A percentile compares a stretch with the other conserved stretches of the same genome.
Conservation (phyloP, 768 basidiomycete genomes). For the Coprinopsis marcescibilis region DNA sequence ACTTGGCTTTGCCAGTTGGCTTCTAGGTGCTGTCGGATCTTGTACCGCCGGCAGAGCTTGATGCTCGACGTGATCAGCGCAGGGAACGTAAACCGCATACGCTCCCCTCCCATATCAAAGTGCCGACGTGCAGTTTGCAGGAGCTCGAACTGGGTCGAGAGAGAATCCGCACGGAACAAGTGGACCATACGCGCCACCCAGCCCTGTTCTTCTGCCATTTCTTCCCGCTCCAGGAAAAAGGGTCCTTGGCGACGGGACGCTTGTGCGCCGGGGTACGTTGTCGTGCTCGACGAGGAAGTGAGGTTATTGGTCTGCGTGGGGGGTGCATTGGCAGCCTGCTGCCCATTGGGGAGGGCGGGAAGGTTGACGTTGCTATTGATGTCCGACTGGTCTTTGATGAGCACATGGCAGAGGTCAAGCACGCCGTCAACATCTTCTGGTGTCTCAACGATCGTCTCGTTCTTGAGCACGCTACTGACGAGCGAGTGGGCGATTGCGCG, state of each 20-base stretch:
- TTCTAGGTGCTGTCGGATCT: conserved; percentile 74
- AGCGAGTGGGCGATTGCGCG: conserved; percentile 93
- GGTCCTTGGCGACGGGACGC: conserved; percentile 53
- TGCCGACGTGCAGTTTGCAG: conserved; percentile 87
- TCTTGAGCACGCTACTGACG: conserved; percentile 91
- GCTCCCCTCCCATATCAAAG: conserved; percentile 87
- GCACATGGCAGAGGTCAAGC: conserved; percentile 85
- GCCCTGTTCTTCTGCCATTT: conserved; percentile 96
- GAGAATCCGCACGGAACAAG: conserved; percentile 81
- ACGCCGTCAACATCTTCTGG: conserved; percentile 94
- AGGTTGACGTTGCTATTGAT: conserved; percentile 21
- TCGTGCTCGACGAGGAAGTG: conserved; percentile 23
- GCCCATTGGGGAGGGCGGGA: neutral
- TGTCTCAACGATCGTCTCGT: conserved; percentile 90
- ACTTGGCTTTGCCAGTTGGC: conserved; percentile 83
- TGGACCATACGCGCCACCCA: conserved; percentile 99
- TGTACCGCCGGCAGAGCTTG: conserved; percentile 89
- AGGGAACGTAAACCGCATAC: conserved; percentile 96
- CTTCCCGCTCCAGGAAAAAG: conserved; percentile 69
- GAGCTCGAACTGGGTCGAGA: conserved; percentile 88
- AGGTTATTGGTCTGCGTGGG: conserved; percentile 12
- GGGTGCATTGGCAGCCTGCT: neutral
- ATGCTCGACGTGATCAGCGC: conserved; percentile 91
- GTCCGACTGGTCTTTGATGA: conserved; percentile 82
- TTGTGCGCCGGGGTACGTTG: conserved; percentile 28